phyloP scores from a whole-genome alignment of 768 basidiomycete species.

The Suillus hirtellus region DNA sequence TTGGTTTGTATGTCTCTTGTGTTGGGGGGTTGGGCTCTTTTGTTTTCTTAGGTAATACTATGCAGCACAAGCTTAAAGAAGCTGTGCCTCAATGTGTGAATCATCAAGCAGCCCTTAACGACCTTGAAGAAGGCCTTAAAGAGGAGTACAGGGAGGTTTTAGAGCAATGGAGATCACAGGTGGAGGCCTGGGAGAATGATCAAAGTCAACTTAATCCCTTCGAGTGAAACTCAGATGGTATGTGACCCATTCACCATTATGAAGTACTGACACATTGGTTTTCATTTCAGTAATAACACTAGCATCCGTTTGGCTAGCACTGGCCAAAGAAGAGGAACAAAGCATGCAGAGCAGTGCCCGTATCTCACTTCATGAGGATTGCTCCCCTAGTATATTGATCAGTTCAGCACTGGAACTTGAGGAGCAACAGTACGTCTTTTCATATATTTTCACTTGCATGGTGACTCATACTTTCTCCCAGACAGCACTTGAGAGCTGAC shows the following conservation, averaged over 20 bases:
- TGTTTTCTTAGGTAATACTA: no score
- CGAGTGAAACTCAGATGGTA: not conserved
- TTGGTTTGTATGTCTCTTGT: no score
- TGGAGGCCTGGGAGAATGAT: not conserved
- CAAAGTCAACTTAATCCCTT: not conserved
- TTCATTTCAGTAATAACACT: not conserved
- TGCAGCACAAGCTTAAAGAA: not conserved
- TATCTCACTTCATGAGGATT: not conserved
- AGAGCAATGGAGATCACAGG: not conserved
- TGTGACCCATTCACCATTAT: no score
- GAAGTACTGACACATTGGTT: no score
- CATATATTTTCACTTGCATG: rapidly evolving
- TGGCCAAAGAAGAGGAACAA: not conserved
- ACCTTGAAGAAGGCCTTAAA: conserved; percentile 24
- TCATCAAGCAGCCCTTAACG: conserved; percentile 13
- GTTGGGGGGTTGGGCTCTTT: no score
- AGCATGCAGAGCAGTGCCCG: not conserved
- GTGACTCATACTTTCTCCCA: not conserved
- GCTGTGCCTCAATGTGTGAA: not conserved
- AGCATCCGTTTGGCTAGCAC: not conserved
- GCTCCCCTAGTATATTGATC: not conserved
- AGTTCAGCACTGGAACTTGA: not conserved
- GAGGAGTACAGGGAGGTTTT: not conserved
- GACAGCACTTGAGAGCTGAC: not conserved
- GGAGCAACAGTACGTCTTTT: not conserved